phyloP scores from a whole-genome alignment of 345 rosid genomes.

The Lumnitzera racemosa region DNA sequence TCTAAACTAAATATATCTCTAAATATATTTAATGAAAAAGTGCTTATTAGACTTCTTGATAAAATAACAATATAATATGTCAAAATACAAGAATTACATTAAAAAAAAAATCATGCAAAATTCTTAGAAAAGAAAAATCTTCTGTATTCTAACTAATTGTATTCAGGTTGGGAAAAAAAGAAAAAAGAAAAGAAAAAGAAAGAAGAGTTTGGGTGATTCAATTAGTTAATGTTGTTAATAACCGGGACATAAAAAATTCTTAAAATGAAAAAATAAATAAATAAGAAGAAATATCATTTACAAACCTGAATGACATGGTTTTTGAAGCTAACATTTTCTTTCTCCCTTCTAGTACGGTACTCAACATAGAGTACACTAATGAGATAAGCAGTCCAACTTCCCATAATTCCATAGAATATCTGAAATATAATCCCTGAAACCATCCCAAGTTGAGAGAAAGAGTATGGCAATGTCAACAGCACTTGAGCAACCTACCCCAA shows the following conservation, averaged over 20 bases:
- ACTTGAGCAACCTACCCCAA: conserved; percentile 74
- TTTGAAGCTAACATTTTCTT: conserved; percentile 74
- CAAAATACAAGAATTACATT: too few species aligned
- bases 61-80: too few species aligned
- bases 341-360: conserved; percentile 69
- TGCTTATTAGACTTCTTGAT: too few species aligned
- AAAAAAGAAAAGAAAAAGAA: too few species aligned
- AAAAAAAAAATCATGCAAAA: too few species aligned
- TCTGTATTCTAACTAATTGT: too few species aligned
- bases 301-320: conserved; percentile 85
- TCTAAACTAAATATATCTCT: neutral
- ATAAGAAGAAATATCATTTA: conserved; percentile 9
- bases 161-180: too few species aligned
- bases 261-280: too few species aligned
- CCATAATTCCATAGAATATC: conserved; percentile 65
- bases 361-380: conserved; percentile 75
- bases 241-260: neutral
- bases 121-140: too few species aligned
- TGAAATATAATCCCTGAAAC: conserved; percentile 72
- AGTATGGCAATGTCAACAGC: conserved; percentile 75
- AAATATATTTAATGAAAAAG: too few species aligned
- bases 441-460: conserved; percentile 89
- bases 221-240: too few species aligned
- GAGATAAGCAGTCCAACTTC: conserved; percentile 93
- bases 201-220: too few species aligned